Conservation (phyloP, 116 monocot genomes). For the Posidonia oceanica region DNA sequence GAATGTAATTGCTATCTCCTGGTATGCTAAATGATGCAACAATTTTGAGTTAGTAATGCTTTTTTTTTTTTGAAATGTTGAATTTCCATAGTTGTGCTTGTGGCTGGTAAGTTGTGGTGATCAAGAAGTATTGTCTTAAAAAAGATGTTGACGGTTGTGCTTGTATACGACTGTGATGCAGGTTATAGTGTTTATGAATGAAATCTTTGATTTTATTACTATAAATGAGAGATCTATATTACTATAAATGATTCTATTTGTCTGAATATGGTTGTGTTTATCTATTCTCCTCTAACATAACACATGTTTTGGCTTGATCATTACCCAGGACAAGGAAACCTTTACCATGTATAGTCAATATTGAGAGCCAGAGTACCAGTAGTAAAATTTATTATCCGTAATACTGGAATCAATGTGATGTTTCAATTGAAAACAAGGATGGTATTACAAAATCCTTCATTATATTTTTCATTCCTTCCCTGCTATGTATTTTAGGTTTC, state of each 20-base stretch:
- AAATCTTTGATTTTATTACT: constrained; percentile 80
- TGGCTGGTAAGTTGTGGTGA: no score
- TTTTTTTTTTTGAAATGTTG: no score
- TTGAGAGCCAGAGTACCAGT: constrained; percentile 69
- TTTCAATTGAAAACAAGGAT: constrained; percentile 89
- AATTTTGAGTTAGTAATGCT: no score
- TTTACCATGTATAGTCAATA: constrained; percentile 41
- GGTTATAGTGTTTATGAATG: constrained; percentile 28
- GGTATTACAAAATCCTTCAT: constrained; percentile 59
- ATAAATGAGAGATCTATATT: no score
- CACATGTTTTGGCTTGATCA: no score
- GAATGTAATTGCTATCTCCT: no score
- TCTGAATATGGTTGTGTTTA: background rate
- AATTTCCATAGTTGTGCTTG: no score
- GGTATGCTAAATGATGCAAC: no score
- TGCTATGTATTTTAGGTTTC: background rate
- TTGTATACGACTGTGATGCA: constrained; percentile 1
- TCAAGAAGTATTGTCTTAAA: no score
- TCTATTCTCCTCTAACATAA: background rate
- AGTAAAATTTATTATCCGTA: constrained; percentile 52
- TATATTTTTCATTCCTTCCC: constrained; percentile 18
- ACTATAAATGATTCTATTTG: no score
- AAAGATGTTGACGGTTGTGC: background rate
- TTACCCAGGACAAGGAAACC: constrained; percentile 14
- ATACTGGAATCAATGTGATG: constrained; percentile 72